Evolutionary conservation across 2,329 filamentous ascomycete species (phyloP).

Genomic region (Fusarium tjaetaba): DNA sequence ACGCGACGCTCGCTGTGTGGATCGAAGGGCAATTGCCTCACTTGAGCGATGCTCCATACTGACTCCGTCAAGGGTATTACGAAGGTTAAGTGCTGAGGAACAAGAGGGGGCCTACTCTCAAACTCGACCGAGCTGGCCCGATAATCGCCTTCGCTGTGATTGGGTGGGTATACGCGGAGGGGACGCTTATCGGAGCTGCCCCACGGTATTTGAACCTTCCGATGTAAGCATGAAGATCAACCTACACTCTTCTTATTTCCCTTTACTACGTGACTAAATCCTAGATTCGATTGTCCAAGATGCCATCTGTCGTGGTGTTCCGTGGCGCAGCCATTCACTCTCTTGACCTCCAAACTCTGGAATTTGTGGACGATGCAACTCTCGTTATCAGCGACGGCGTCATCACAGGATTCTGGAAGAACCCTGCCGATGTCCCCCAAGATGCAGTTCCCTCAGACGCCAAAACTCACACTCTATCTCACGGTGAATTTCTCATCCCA

Average conservation of each 20-base stretch:
- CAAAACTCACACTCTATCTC: background rate
- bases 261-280: fast-evolving
- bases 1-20: background rate
- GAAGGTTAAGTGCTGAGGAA: too few relatives aligned
- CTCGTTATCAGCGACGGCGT: background rate
- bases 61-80: fast-evolving
- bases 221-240: background rate
- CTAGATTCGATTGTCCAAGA: background rate
- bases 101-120: background rate
- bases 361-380: background rate
- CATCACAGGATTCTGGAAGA: constrained; percentile 12
- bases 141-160: background rate
- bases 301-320: background rate
- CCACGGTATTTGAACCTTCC: background rate
- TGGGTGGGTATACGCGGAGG: background rate
- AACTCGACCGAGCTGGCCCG: background rate
- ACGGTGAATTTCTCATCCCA: constrained; percentile 52
- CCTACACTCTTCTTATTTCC: background rate
- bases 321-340: constrained; percentile 11
- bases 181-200: background rate
- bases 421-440: background rate
- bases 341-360: background rate
- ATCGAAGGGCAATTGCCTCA: background rate
- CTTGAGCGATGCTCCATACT: background rate
- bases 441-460: background rate